phyloP scores from a whole-genome alignment of 495 filamentous ascomycete genomes.

The Hapsidospora chrysogenum region DNA sequence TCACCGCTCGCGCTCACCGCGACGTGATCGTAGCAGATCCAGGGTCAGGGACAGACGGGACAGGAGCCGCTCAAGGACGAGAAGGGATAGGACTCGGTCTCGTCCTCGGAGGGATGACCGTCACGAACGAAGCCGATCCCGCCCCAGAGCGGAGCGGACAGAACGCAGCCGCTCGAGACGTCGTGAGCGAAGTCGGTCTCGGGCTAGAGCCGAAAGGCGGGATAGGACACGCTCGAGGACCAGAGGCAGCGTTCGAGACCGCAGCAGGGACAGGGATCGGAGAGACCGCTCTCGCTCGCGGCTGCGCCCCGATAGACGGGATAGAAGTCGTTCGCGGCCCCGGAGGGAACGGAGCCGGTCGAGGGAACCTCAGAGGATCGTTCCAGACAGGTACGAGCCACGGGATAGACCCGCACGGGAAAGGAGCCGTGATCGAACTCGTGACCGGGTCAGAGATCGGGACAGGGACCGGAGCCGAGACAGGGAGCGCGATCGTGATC shows the following conservation, averaged over 20 bases:
- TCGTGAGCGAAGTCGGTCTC: conserved; percentile 15
- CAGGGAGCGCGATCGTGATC: too few species aligned
- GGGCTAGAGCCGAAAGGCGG: conserved; percentile 13
- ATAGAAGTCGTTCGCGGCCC: conserved; percentile 10
- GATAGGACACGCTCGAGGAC: conserved; percentile 18
- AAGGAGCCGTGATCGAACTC: conserved; percentile 7
- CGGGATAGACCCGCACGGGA: background rate
- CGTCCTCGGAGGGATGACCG: conserved; percentile 6
- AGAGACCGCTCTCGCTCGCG: conserved; percentile 12
- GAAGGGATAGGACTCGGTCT: conserved; percentile 11
- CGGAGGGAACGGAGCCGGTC: conserved; percentile 16
- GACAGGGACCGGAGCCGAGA: conserved; percentile 10
- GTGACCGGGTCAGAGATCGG: conserved; percentile 5
- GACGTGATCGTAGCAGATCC: conserved; percentile 5
- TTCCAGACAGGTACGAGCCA: too few species aligned
- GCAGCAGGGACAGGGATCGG: conserved; percentile 10
- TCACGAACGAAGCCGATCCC: conserved; percentile 9
- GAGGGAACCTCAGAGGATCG: conserved; percentile 1
- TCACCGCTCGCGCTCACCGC: conserved; percentile 8
- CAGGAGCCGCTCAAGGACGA: conserved; percentile 13
- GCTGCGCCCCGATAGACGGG: conserved; percentile 6
- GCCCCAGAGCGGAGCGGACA: conserved; percentile 13
- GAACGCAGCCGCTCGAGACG: conserved; percentile 23
- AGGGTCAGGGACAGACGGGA: conserved; percentile 6
- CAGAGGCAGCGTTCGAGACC: conserved; percentile 11